Evolutionary conservation across 495 filamentous ascomycete species (phyloP), one percentile per base, ranked within the genome.

Genomic region (Podospora bellae-mahoneyi): DNA sequence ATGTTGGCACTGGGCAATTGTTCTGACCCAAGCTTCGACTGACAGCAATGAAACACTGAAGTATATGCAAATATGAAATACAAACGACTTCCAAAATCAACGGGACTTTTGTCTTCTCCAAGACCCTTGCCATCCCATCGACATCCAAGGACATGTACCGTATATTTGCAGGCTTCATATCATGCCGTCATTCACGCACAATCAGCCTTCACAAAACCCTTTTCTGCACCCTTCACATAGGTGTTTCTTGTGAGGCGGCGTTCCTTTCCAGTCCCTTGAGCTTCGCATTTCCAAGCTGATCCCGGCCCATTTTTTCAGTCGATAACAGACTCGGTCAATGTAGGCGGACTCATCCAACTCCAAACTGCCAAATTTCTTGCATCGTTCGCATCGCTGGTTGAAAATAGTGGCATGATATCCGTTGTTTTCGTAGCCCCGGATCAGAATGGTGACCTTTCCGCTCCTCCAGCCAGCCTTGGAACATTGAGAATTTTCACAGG

Each of bases 361-460:
- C 9, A 78, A 20, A 2, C 2, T 30, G 60, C 75, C 75, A 9
- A 78, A 64, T 23, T 39, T 20, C 6, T 74, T 53, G 70, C 75
- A 77, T 1, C 34, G 27, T 20, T 56, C 70, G 62, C 75, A 78
- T 44, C 71, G 70, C 56, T 78, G 72, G 39, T 71, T 73, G 60
- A 71, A 78, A 18, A 78, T 71, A 28, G 66, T 32, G 4, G 75
- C 76, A 58, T 77, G 69, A 60, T 78, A 78, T 19, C 75, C 72
- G 30, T 74, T 73, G 9, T 32, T 53, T 16, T 53, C 13, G 53
- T 66, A 78, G 19, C 70, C 34, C 27, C 68, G 65, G 64, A 77
- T 78, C 57, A 59, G 1, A 13, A 77, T 77, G 5, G 55, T 39
- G 55, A 78, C 74, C 60, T 62, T 70, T 72, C 67, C 73, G 64